A percentile compares a stretch with the other conserved stretches of the same genome.
Evolutionary conservation across 345 rosid species (phyloP).

Genomic region (Citropsis articulata): DNA sequence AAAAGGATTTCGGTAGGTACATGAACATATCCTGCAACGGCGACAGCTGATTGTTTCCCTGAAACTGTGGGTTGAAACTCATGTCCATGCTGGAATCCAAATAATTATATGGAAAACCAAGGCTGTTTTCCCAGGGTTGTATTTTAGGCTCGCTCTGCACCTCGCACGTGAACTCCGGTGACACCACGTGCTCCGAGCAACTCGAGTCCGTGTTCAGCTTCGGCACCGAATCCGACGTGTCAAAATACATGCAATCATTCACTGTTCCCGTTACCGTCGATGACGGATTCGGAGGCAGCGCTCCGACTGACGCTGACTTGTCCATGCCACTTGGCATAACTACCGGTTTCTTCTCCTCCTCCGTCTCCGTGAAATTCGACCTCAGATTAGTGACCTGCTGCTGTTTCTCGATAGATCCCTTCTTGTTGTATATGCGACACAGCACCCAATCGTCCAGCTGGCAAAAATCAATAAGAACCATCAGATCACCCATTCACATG

Average conservation of each 20-base stretch:
- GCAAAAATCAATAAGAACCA: not conserved
- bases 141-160: constrained; percentile 83
- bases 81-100: constrained; percentile 42
- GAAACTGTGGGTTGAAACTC: constrained; percentile 33
- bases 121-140: constrained; percentile 47
- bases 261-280: constrained; percentile 12
- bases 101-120: constrained; percentile 43
- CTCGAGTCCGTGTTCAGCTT: constrained; percentile 72
- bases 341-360: constrained; percentile 46
- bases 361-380: constrained; percentile 10
- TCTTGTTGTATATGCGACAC: constrained; percentile 95
- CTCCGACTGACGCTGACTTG: not conserved
- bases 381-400: constrained; percentile 2
- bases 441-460: constrained; percentile 99
- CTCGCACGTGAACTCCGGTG: constrained; percentile 85
- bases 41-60: constrained; percentile 51
- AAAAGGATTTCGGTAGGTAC: constrained; percentile 58
- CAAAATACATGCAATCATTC: constrained; percentile 46
- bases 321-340: constrained; percentile 9
- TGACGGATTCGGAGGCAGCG: constrained; percentile 21
- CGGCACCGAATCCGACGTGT: constrained; percentile 82
- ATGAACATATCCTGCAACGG: constrained; percentile 71
- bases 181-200: constrained; percentile 78
- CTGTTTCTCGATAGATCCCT: constrained; percentile 65
- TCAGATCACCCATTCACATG: not conserved